These are phyloP conservation scores for Kondoa subrosea DNA, from an alignment of 768 basidiomycete species.

Conservation along the genomic window DNA sequence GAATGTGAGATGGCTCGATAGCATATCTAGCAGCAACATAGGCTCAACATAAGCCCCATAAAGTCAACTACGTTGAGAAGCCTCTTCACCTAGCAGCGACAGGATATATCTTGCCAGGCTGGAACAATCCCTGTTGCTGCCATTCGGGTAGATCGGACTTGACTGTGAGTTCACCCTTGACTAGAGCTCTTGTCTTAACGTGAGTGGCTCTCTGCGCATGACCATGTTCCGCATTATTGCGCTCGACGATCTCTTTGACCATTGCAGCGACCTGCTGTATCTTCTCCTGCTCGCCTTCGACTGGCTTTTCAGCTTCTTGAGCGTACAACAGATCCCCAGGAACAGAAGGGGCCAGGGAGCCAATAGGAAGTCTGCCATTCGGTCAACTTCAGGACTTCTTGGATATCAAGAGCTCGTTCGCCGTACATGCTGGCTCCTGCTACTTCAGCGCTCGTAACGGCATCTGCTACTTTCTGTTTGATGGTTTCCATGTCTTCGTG, in stretches of 20 bases:
- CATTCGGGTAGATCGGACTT: conserved; percentile 16
- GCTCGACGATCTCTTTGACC: background rate
- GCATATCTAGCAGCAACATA: conserved; percentile 16
- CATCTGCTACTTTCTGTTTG: too few relatives aligned
- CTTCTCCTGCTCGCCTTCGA: background rate
- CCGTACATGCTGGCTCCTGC: too few relatives aligned
- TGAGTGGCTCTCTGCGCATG: conserved; percentile 2
- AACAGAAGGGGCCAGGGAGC: background rate
- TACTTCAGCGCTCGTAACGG: too few relatives aligned
- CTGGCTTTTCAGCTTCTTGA: background rate
- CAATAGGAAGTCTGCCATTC: background rate
- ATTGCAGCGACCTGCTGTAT: background rate
- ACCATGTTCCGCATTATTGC: background rate
- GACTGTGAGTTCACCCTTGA: conserved; percentile 15
- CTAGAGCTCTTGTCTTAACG: conserved; percentile 2
- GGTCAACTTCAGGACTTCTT: too few relatives aligned
- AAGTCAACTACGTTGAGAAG: background rate
- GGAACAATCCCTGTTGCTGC: conserved; percentile 16
- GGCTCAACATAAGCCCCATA: conserved; percentile 4
- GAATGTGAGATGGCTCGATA: conserved; percentile 15
- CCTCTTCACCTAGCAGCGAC: background rate
- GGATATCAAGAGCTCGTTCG: too few relatives aligned
- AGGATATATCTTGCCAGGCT: background rate
- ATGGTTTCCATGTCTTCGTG: too few relatives aligned
- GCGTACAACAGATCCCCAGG: background rate